Evolutionary conservation across 2,329 filamentous ascomycete genomes (phyloP).

Genomic region (Beauveria sp.): DNA sequence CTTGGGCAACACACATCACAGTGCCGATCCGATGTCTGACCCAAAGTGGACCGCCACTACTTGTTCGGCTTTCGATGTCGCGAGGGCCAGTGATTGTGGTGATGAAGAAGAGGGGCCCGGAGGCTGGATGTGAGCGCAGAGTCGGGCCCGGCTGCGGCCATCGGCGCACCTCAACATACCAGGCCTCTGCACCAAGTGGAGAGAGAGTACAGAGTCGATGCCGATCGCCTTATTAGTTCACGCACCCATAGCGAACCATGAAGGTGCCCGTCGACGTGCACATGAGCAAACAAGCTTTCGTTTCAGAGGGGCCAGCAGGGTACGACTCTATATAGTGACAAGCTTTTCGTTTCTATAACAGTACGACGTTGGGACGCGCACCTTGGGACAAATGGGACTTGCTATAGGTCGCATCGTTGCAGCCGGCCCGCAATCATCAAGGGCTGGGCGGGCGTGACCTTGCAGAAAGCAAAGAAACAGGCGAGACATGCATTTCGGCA

Average conservation of each 20-base stretch:
- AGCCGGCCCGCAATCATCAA: background rate
- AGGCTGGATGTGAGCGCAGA: background rate
- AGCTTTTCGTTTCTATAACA: background rate
- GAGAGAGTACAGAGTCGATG: background rate
- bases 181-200: constrained; percentile 5
- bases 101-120: background rate
- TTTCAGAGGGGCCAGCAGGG: background rate
- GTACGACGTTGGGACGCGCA: background rate
- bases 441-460: background rate
- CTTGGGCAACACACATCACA: constrained; percentile 1
- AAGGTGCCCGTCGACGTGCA: background rate
- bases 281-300: constrained; percentile 4
- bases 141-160: constrained; percentile 5
- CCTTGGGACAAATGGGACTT: background rate
- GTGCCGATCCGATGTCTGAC: constrained; percentile 12
- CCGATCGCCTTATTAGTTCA: background rate
- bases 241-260: background rate
- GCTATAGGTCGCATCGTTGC: background rate
- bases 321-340: background rate
- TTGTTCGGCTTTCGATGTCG: constrained; percentile 6
- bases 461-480: background rate
- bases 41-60: background rate
- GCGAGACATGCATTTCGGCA: constrained; percentile 2
- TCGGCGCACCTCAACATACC: constrained; percentile 1
- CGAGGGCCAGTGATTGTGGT: background rate